Base-by-base conservation (phyloP, 768 basidiomycete species). In the Serendipita sp. region DNA sequence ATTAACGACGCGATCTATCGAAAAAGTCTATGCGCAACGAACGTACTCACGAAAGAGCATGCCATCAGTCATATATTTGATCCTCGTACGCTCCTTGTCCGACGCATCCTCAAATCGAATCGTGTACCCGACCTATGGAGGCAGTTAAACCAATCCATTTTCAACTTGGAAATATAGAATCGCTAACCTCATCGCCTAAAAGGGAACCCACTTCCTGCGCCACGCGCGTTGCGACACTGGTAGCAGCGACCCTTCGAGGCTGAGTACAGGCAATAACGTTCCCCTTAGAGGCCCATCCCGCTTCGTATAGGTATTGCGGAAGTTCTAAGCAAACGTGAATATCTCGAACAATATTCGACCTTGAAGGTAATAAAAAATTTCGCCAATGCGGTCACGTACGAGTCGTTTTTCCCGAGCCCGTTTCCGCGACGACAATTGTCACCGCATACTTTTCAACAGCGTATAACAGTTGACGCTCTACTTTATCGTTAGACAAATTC, bases 331-430 rank as follows among this genome's bases (percentile, higher is more conserved):
- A 58, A 61, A 42, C 63, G 45, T 60, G 16, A 22, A 31, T 45
- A 17, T 22, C 17, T 11, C 24, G 11, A 13, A 28, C 24, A 17
- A n/a, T 7, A 17, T 22, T 26, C 53, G 13, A 22, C n/a, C n/a
- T n/a, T n/a, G n/a, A n/a, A n/a, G n/a, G n/a, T n/a, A n/a, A n/a
- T n/a, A n/a, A n/a, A n/a, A n/a, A n/a, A n/a, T n/a, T n/a, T n/a
- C n/a, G n/a, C n/a, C 11, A 24, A 58, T 9, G 3, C 24, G 9
- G 22, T 5, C 31, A 78, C 88, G 71, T 66, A 95, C 93, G 95
- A 66, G 95, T 99, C 4, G 93, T 95, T 75, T 99, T 98, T 50
- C 96, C 96, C 64, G 90, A 96, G 2, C 96, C 96, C 0, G 96
- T 98, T 69, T 97, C 89, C 7, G 89, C 95, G 7, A 95, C 88